These are phyloP conservation scores for Colletotrichum higginsianum DNA, from an alignment of 2,329 filamentous ascomycete species.

Conservation along the genomic window DNA sequence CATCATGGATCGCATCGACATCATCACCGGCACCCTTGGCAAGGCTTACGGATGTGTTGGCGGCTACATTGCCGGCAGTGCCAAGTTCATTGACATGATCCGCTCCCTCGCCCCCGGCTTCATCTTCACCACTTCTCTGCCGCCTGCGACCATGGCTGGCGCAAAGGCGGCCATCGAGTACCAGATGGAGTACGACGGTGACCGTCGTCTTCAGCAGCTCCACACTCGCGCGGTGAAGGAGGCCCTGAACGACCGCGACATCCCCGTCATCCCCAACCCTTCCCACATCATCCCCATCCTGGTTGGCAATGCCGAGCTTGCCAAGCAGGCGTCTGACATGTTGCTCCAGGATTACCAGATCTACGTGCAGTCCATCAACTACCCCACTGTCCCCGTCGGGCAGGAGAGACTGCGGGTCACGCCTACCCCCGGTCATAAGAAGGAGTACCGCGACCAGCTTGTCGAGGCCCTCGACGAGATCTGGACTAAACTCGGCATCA, in stretches of 20 bases:
- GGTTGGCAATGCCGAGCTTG: constrained; percentile 93
- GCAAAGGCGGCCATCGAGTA: constrained; percentile 94
- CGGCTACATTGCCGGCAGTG: constrained; percentile 94
- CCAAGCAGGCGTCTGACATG: constrained; percentile 92
- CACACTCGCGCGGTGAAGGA: constrained; percentile 97
- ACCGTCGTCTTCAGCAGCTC: constrained; percentile 92
- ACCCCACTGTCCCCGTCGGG: constrained; percentile 97
- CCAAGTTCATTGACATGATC: constrained; percentile 90
- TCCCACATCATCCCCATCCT: constrained; percentile 96
- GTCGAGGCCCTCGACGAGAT: constrained; percentile 88
- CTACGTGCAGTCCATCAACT: constrained; percentile 99
- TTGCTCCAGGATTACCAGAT: constrained; percentile 91
- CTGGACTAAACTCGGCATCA: constrained; percentile 90
- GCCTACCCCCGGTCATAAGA: constrained; percentile 91
- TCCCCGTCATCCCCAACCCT: constrained; percentile 97
- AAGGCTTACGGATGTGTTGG: constrained; percentile 99
- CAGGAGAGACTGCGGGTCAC: constrained; percentile 97
- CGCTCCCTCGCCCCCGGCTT: constrained; percentile 96
- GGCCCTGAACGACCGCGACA: constrained; percentile 82
- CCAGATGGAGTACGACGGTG: constrained; percentile 86
- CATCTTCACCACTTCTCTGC: constrained; percentile 98
- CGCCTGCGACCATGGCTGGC: constrained; percentile 96
- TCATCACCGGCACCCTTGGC: constrained; percentile 96
- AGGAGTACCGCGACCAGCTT: constrained; percentile 88
- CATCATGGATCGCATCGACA: constrained; percentile 95